A percentile compares a stretch with the other conserved stretches of the same genome.
phyloP scores from a whole-genome alignment of 805 yeast genomes.

The Debaryomyces maramus region DNA sequence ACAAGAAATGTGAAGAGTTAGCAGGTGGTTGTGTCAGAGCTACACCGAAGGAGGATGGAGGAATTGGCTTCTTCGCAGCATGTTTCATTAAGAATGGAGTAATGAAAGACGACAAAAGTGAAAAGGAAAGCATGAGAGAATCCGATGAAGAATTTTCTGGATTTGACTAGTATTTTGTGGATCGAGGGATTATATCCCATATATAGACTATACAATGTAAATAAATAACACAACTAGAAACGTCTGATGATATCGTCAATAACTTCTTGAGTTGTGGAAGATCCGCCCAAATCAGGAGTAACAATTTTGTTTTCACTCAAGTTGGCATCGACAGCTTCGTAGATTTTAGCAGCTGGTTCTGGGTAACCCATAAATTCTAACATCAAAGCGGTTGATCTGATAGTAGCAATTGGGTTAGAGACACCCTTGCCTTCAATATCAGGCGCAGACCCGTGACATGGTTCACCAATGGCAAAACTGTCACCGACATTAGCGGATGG shows the following conservation, averaged over 20 bases:
- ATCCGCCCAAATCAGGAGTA: conserved; percentile 97
- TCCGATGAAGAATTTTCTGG: conserved; percentile 20
- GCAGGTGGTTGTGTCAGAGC: conserved; percentile 90
- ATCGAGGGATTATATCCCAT: conserved; percentile 11
- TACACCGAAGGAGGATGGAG: conserved; percentile 87
- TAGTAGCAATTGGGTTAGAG: conserved; percentile 96
- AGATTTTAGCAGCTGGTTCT: conserved; percentile 87
- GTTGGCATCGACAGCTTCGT: conserved; percentile 93
- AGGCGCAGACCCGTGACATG: conserved; percentile 99
- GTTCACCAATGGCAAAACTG: conserved; percentile 95
- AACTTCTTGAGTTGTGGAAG: conserved; percentile 82
- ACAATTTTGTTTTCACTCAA: conserved; percentile 72
- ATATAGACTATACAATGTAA: background rate
- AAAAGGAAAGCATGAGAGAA: too few species aligned
- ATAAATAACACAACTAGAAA: conserved; percentile 19
- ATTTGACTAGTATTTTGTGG: conserved; percentile 15
- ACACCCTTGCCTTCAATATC: conserved; percentile 96
- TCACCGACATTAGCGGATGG: conserved; percentile 99
- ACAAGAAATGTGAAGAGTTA: conserved; percentile 36
- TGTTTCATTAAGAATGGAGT: conserved; percentile 60
- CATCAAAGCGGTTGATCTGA: conserved; percentile 96
- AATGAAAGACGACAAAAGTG: too few species aligned
- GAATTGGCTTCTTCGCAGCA: conserved; percentile 98
- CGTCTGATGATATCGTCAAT: conserved; percentile 72
- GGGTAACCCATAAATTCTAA: conserved; percentile 93